These are phyloP conservation scores for Zalaria obscura DNA, from an alignment of 2,329 filamentous ascomycete species.

Conservation along the genomic window DNA sequence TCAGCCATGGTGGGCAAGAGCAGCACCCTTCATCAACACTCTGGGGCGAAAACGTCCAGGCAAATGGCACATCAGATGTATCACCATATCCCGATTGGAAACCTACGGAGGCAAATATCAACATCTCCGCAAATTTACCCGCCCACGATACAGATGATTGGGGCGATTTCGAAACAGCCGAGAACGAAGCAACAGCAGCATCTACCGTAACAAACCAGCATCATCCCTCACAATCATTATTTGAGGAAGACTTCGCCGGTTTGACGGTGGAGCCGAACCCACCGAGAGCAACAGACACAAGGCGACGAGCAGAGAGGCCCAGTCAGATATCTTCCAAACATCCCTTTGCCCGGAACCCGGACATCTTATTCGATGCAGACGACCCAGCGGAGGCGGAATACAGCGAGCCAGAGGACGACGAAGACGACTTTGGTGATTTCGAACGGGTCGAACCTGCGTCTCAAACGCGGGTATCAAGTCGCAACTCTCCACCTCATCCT, in stretches of 20 bases:
- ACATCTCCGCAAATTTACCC: no score
- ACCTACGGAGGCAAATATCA: no score
- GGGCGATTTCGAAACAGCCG: conserved; percentile 17
- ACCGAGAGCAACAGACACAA: neutral
- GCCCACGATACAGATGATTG: conserved; percentile 13
- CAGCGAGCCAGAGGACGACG: conserved; percentile 10
- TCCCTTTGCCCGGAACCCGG: conserved; percentile 2
- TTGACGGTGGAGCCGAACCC: neutral
- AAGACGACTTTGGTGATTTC: conserved; percentile 21
- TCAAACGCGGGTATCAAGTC: neutral
- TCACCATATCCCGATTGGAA: no score
- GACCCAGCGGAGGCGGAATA: conserved; percentile 15
- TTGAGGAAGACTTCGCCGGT: no score
- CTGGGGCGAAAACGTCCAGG: no score
- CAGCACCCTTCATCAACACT: no score
- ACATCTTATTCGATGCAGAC: conserved; percentile 8
- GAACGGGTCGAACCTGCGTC: conserved; percentile 6
- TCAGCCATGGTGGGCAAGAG: no score
- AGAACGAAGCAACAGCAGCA: neutral
- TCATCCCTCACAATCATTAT: neutral
- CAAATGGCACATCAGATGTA: no score
- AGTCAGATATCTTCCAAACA: conserved; percentile 2
- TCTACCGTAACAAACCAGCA: neutral
- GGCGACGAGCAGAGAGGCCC: neutral
- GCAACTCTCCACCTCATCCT: neutral